These are phyloP conservation scores for Parathielavia appendiculata DNA, from an alignment of 495 filamentous ascomycete species.

Conservation along the genomic window DNA sequence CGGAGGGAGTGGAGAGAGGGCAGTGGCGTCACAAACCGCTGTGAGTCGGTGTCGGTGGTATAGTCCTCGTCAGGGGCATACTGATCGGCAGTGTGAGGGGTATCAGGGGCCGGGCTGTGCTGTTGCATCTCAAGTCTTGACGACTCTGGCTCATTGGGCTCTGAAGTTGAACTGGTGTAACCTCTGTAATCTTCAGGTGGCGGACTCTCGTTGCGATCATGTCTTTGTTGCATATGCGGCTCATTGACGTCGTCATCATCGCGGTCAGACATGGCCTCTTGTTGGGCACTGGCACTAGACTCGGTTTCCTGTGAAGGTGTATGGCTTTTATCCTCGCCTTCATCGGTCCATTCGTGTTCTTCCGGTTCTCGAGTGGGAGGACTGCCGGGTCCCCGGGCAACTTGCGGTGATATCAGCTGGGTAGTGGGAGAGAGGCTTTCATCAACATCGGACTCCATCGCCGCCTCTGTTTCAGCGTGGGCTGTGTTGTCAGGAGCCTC, in stretches of 20 bases:
- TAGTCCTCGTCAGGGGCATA: background rate
- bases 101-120: background rate
- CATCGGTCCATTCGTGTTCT: background rate
- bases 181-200: background rate
- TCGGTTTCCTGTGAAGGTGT: background rate
- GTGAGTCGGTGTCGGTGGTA: conserved; percentile 4
- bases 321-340: background rate
- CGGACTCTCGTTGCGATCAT: too few relatives aligned
- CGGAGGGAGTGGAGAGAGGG: conserved; percentile 4
- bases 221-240: background rate
- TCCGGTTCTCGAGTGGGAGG: background rate
- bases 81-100: background rate
- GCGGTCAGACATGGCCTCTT: background rate
- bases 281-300: background rate
- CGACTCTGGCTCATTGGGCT: background rate
- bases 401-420: background rate
- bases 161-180: background rate
- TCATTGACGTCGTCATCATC: background rate
- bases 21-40: conserved; percentile 14
- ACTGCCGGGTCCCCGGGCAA: background rate
- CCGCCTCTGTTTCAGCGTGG: background rate
- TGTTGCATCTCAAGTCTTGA: background rate
- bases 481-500: background rate
- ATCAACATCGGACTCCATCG: background rate
- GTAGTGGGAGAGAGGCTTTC: background rate